Evolutionary conservation across 768 basidiomycete species (phyloP).

Genomic region (Amyloporia xantha): DNA sequence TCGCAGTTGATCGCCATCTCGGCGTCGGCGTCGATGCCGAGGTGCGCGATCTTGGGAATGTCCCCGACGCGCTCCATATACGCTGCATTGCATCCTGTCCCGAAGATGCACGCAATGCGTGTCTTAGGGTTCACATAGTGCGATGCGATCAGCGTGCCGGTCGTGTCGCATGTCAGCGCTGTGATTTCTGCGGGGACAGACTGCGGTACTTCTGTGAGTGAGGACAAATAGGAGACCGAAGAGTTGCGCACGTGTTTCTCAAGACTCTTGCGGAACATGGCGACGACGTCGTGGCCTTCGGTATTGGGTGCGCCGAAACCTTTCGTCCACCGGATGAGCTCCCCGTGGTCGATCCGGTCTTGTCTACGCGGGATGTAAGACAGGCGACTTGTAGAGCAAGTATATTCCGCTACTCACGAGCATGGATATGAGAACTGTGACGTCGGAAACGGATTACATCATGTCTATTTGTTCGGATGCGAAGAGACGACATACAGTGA

Average conservation of each 20-base stretch:
- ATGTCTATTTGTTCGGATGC: constrained; percentile 10
- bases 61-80: constrained; percentile 89
- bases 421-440: constrained; percentile 91
- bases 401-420: constrained; percentile 48
- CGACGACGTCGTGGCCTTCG: constrained; percentile 89
- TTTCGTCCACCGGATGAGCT: constrained; percentile 98
- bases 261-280: constrained; percentile 84
- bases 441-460: constrained; percentile 9
- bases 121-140: constrained; percentile 90
- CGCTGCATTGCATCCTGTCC: constrained; percentile 97
- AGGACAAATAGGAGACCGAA: not conserved
- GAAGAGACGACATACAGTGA: constrained; percentile 73
- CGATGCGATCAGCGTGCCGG: constrained; percentile 94
- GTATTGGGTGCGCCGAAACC: constrained; percentile 91
- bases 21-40: constrained; percentile 58
- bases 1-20: constrained; percentile 97
- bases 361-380: constrained; percentile 46
- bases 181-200: constrained; percentile 77
- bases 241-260: constrained; percentile 56
- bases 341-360: constrained; percentile 87
- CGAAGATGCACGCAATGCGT: constrained; percentile 94
- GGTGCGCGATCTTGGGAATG: constrained; percentile 76
- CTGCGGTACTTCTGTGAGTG: constrained; percentile 31
- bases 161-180: constrained; percentile 96
- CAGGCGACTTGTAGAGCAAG: not conserved